Base-by-base conservation (phyloP, 176 grass and related monocot species). In the Juncus inflexus region DNA sequence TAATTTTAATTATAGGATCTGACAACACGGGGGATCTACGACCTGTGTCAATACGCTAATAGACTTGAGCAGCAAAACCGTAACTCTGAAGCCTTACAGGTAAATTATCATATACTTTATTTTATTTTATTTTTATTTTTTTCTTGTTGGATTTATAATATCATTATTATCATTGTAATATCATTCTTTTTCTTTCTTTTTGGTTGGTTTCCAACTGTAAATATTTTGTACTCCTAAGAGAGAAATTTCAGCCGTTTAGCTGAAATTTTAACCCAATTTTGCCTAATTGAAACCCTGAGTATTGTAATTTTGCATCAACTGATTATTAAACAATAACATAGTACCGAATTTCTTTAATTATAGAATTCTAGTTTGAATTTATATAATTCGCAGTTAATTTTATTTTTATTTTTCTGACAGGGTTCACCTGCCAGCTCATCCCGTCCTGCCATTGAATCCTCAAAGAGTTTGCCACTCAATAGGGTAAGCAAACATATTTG, bases 1-100 rank as follows among this genome's bases (percentile, higher is more conserved):
- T 51, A 78, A 66, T 69, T 68, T 3, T 76, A 28, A 28, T 28
- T 9, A 64, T 78, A 96, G 91, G 87, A 96, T 72, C 52, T 54
- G 51, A 86, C 84, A 63, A 83, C 91, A 15, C 47, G 72, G 63
- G 91, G 87, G 71, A 83, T 96, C 53, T 87, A 87, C 64, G 77
- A 86, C n/a, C 72, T 96, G 70, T 96, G 87, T 0, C 74, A 83
- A 77, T 87, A 80, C 72, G 90, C 84, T 47, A 81, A 90, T 78
- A 90, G 70, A 64, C 75, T 88, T 65, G 91, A 96, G 5, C 79
- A 96, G 4, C 79, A 87, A 42, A 76, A 69, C 52, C 74, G 79
- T 0, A 87, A 83, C 78, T 49, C 79, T 19, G 77, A 83, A 59
- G 70, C 58, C 79, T 64, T 70, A 42, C 77, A 85, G 81, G 87